Base-by-base conservation (phyloP, 805 yeast species). In the Metschnikowia kunwiensis region DNA sequence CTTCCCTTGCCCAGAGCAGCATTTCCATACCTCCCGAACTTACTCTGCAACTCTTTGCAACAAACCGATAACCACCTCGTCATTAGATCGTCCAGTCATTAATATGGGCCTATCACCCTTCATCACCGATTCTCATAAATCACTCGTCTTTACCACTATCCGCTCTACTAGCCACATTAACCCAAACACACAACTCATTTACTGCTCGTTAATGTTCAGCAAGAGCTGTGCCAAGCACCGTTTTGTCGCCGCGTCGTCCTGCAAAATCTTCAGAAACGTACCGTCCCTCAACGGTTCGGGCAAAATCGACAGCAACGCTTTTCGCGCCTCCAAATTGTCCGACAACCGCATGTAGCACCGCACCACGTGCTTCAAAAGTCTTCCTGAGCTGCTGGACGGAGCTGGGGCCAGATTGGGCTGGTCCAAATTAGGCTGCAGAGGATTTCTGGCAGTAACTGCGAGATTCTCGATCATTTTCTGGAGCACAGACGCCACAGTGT, bases 271-370 rank as follows among this genome's bases (percentile, higher is more conserved):
- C 24, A 82, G 76, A 58, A 93, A 89, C 0, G 97, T 86, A 13
- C 86, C 91, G 57, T 86, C 95, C 44, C 86, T 78, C 51, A 91
- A 70, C 2, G 94, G 86, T 49, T 83, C 91, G 2, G 98, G 97
- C 33, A 93, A 65, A 15, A 86, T 81, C 40, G 79, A 82, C 30
- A 85, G 80, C 47, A 91, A 70, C 0, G 96, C 88, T 46, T 84
- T 84, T 47, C 96, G 73, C 2, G 97, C 97, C 45, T 94, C 94
- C 23, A 79, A 69, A 52, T 91, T 89, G 57, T 91, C 98, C 29
- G 93, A 79, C 31, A 91, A 70, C 46, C 98, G 75, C 64, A 91
- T 70, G 56, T 91, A 91, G 58, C 98, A 91, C 57, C 97, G 76
- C 19, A 91, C 93, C 22, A 91, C 95, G 56, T 93, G 97, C 57